phyloP scores from a whole-genome alignment of 2,329 filamentous ascomycete species.

The Diaporthe batatas region DNA sequence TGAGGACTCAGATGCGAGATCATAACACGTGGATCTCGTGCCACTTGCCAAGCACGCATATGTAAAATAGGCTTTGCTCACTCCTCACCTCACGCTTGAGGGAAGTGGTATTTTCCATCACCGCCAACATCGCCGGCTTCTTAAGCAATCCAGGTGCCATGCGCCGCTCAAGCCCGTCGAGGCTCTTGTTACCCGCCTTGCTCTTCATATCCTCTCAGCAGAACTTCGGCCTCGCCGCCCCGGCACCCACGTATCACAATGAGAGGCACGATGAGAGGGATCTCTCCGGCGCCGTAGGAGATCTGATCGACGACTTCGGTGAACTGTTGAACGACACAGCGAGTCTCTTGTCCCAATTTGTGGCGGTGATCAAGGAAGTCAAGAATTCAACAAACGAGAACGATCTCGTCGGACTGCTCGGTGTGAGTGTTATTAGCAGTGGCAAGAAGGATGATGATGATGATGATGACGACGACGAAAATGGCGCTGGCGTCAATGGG shows the following conservation, averaged over 20 bases:
- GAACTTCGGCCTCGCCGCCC: constrained; percentile 13
- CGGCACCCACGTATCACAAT: neutral
- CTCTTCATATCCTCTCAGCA: neutral
- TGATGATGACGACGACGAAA: neutral
- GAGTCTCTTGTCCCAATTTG: constrained; percentile 26
- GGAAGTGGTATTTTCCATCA: neutral
- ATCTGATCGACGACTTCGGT: constrained; percentile 19
- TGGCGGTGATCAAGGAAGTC: constrained; percentile 27
- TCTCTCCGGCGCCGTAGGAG: constrained; percentile 11
- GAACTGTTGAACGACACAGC: constrained; percentile 33
- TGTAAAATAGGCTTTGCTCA: constrained; percentile 14
- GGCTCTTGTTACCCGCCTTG: constrained; percentile 6
- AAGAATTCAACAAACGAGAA: constrained; percentile 39
- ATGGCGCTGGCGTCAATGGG: neutral
- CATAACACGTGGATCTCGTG: constrained; percentile 7
- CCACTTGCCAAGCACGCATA: neutral
- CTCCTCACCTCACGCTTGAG: neutral
- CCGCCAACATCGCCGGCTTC: neutral
- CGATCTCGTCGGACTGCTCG: constrained; percentile 34
- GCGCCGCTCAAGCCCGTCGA: constrained; percentile 10
- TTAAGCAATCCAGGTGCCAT: constrained; percentile 24
- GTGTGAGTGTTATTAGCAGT: constrained; percentile 20
- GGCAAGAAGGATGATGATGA: constrained; percentile 10
- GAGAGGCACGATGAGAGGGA: constrained; percentile 35
- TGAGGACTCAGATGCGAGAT: neutral